Base-by-base conservation (phyloP, 2,329 filamentous ascomycete species). In the Sphaerulina populicola region DNA sequence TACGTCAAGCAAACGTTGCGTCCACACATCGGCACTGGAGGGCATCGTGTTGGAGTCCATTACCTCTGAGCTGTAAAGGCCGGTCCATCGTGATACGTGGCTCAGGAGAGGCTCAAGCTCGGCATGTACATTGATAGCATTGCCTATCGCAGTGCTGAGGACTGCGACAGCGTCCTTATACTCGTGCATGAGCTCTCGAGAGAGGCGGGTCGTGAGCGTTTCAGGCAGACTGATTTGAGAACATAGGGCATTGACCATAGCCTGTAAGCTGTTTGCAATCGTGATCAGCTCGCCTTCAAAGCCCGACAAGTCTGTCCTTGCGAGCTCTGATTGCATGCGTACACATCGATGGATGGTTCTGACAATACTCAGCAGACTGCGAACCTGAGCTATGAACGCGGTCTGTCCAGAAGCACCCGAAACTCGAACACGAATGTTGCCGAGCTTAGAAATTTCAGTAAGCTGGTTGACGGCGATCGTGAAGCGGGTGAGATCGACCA, bases 41-140 rank as follows among this genome's bases (percentile, higher is more conserved):
- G 10, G 8, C 2, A 3, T 14, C 5, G 31, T 18, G 15, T n/a
- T 8, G 6, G 33, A 14, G n/a, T 6, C 7, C 21, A 27, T 9
- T 7, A 14, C 18, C 29, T 44, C 11, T 11, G 38, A 30, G 21
- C 14, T 9, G 72, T 72, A 73, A 15, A 71, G 61, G 4, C 10
- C 15, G 55, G 38, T 18, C 74, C 53, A 44, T 62, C 58, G 27
- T 15, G 29, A 36, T 27, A 59, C 39, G 11, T 61, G 60, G 8
- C 41, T 47, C n/a, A 62, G 46, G n/a, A 59, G 42, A 36, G 60
- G 59, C 18, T 43, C 56, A 30, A 62, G 56, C 53, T 62, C 60
- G 21, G 50, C 49, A 39, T 58, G 44, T 39, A 14, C 29, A 21
- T 18, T 11, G 4, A 43, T 30, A n/a, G 46, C 46, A 15, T 10